Conservation (phyloP, 805 yeast genomes). For the Yarrowia alimentaria region DNA sequence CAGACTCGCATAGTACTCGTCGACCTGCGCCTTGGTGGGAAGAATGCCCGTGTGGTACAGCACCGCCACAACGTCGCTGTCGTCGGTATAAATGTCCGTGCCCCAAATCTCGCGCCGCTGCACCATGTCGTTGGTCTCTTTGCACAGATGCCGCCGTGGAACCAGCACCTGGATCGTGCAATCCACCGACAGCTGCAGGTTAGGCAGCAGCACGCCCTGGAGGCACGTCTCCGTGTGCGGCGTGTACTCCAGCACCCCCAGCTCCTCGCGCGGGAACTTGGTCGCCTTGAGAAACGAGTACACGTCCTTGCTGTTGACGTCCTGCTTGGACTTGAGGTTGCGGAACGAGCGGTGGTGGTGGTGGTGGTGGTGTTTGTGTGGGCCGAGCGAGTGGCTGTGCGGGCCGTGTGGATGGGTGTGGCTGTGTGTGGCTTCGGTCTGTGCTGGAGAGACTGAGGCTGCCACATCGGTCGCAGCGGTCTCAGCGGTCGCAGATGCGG, state of each 20-base stretch:
- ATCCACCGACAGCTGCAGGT: constrained; percentile 39
- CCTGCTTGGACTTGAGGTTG: constrained; percentile 20
- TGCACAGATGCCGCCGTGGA: constrained; percentile 47
- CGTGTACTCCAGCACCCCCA: constrained; percentile 29
- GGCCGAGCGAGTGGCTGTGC: too few species aligned
- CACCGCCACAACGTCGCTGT: constrained; percentile 76
- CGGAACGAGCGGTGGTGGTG: constrained; percentile 29
- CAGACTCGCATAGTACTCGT: constrained; percentile 41
- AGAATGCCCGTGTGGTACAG: constrained; percentile 73
- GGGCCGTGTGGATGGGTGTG: constrained; percentile 28
- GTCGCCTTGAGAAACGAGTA: constrained; percentile 24
- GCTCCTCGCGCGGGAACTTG: constrained; percentile 12
- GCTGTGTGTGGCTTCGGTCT: constrained; percentile 30
- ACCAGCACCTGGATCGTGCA: constrained; percentile 55
- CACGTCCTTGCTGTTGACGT: constrained; percentile 28
- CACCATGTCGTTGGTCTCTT: constrained; percentile 44
- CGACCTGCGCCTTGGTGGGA: constrained; percentile 40
- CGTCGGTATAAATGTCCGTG: constrained; percentile 88
- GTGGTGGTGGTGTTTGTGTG: constrained; percentile 23
- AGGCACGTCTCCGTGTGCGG: constrained; percentile 21
- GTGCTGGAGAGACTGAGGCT: too few species aligned
- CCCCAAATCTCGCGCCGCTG: constrained; percentile 76
- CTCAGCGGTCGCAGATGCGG: too few species aligned
- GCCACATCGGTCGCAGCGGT: too few species aligned
- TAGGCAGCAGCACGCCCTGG: constrained; percentile 33